Conservation (phyloP, 352 stramenopile species). For the Elongisporangium senticosum region DNA sequence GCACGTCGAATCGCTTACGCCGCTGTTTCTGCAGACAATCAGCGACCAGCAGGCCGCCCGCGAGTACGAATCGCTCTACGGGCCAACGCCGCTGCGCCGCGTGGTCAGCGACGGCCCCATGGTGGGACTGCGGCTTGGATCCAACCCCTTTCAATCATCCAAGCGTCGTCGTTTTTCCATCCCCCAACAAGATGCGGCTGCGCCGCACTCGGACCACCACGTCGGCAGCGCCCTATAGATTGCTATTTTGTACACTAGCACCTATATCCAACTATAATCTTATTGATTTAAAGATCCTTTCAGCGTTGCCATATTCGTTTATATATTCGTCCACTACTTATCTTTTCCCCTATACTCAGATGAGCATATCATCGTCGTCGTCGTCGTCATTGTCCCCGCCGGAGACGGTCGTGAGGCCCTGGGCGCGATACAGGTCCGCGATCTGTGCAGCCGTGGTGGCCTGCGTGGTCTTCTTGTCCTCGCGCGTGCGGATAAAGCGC, state of each 20-base stretch:
- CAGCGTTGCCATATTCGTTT: background rate
- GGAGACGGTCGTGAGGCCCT: slow-evolving; percentile 63
- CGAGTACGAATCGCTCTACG: background rate
- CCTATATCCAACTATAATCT: background rate
- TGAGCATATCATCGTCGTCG: slow-evolving; percentile 76
- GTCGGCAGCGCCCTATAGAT: background rate
- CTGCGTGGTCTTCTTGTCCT: slow-evolving; percentile 96
- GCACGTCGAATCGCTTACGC: slow-evolving; percentile 29
- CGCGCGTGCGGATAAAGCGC: slow-evolving; percentile 95
- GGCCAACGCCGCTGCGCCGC: slow-evolving; percentile 7
- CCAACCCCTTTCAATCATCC: background rate
- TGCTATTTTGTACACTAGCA: background rate
- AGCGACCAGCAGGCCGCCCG: background rate
- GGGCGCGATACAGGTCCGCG: slow-evolving; percentile 73
- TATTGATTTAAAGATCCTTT: slow-evolving; percentile 1
- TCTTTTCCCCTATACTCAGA: slow-evolving; percentile 32
- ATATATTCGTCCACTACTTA: slow-evolving; percentile 6
- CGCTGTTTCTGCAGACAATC: slow-evolving; percentile 15
- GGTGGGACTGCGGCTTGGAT: slow-evolving; percentile 1
- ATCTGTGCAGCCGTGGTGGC: slow-evolving; percentile 95
- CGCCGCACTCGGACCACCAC: background rate
- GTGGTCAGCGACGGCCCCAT: slow-evolving; percentile 18
- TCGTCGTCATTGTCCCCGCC: slow-evolving; percentile 42
- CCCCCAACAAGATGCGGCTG: background rate
- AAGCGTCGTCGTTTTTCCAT: slow-evolving; percentile 6